Evolutionary conservation across 2,329 filamentous ascomycete genomes (phyloP), one percentile per base, ranked within the genome.

Genomic region (Dactylellina cionopaga): DNA sequence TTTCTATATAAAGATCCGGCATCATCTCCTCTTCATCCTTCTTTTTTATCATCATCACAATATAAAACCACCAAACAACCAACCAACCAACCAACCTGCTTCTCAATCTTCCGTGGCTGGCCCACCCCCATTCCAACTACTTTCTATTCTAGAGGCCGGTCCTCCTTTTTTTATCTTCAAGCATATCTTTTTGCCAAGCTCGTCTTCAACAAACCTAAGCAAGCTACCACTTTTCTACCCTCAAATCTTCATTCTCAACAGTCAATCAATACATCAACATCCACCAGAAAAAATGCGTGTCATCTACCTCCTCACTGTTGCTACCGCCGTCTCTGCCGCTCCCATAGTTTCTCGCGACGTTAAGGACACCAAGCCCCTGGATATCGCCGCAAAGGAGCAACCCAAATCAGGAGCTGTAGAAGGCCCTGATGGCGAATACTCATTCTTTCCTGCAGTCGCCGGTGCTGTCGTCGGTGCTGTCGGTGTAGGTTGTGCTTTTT

Each of bases 11-110:
- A 41, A 41, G 37, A 41, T 17, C 37, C n/a, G 3, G 1, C 11
- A 15, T 41, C 37, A 15, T 17, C n/a, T 7, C 37, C 37, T 41
- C 19, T 13, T 13, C 6, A 41, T 41, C 19, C 37, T n/a, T n/a
- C 19, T 41, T 17, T 41, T 41, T 41, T 41, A 41, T 41, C 37
- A n/a, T n/a, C n/a, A 41, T 41, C 37, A 41, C 37, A 41, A 41
- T n/a, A 4, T 6, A 41, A 41, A 41, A 41, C 15, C 37, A 13
- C 11, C 10, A 41, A 41, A n/a, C n/a, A n/a, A n/a, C n/a, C n/a
- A n/a, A n/a, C n/a, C n/a, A n/a, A n/a, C n/a, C n/a, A n/a, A n/a
- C n/a, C 37, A 41, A 41, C 19, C 37, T 41, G 19, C 37, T 41
- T 17, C 37, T 41, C 3, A 4, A 41, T 41, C 37, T 41, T 41